Percentiles rank a stretch among this genome's conserved stretches.
These are phyloP conservation scores for Lithocarpus polystachyus DNA, from an alignment of 306 rosid genomes.

Conservation along the genomic window DNA sequence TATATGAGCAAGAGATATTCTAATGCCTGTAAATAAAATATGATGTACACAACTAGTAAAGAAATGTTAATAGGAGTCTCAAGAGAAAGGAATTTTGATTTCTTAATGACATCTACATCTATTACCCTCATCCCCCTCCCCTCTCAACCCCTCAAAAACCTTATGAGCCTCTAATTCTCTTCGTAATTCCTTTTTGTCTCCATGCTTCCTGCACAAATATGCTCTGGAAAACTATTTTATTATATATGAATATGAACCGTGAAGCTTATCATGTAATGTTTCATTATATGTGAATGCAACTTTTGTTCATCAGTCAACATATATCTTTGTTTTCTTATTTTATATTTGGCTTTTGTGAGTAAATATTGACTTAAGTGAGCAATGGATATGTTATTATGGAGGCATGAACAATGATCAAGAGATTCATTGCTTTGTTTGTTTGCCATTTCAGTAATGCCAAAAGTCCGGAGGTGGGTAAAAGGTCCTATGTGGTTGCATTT, in stretches of 20 bases:
- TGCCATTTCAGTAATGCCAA: conserved; percentile 76
- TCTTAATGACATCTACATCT: not conserved
- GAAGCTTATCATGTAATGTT: not conserved
- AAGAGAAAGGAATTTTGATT: not conserved
- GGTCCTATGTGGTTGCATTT: conserved; percentile 98
- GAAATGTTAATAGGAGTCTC: not conserved
- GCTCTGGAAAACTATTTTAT: not conserved
- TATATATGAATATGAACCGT: not conserved
- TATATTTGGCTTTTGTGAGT: not conserved
- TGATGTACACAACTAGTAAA: not conserved
- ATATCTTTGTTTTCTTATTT: not conserved
- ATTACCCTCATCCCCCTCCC: not conserved
- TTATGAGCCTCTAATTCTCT: not conserved
- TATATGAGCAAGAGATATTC: not conserved
- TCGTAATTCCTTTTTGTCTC: not conserved
- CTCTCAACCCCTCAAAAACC: not conserved
- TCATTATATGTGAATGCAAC: not conserved
- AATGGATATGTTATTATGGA: not conserved
- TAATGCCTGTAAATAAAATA: not conserved
- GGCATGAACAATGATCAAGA: not conserved
- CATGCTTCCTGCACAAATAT: not conserved
- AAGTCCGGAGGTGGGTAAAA: conserved; percentile 55
- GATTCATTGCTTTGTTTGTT: conserved; percentile 9
- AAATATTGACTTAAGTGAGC: not conserved
- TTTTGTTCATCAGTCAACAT: not conserved